These are phyloP conservation scores for Barbarea vulgaris DNA, from an alignment of 345 rosid species.

Conservation along the genomic window DNA sequence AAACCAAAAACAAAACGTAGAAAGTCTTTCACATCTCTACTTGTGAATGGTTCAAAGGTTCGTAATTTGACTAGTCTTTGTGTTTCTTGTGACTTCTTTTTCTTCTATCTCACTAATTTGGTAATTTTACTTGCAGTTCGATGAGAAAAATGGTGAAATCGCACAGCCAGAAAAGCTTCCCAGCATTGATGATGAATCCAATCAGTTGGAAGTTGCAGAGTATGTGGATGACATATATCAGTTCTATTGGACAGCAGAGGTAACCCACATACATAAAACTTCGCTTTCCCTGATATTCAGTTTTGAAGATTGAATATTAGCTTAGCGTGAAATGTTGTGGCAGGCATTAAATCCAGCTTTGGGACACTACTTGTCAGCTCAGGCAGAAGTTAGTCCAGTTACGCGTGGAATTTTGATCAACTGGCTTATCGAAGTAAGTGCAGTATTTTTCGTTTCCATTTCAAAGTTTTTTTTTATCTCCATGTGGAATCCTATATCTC, in stretches of 20 bases:
- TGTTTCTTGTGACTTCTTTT: conserved; percentile 25
- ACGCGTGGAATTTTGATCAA: conserved; percentile 91
- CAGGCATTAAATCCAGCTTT: conserved; percentile 62
- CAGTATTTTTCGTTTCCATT: conserved; percentile 19
- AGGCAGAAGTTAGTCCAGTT: conserved; percentile 60
- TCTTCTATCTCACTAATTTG: conserved; percentile 18
- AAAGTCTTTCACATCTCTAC: conserved; percentile 80
- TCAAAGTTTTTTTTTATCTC: conserved; percentile 13
- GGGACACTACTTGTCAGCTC: conserved; percentile 64
- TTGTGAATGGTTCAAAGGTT: conserved; percentile 84
- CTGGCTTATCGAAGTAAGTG: conserved; percentile 91
- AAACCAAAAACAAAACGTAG: conserved; percentile 69
- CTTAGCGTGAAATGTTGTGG: conserved; percentile 35
- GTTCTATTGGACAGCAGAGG: conserved; percentile 91
- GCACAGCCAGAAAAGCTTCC: conserved; percentile 54
- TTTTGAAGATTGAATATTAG: neutral
- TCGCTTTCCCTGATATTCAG: conserved; percentile 2
- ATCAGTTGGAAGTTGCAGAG: conserved; percentile 93
- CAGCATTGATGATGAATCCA: conserved; percentile 69
- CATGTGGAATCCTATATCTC: conserved; percentile 28
- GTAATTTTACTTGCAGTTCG: conserved; percentile 51
- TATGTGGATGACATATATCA: conserved; percentile 92
- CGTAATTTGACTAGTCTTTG: neutral
- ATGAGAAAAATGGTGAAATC: conserved; percentile 52
- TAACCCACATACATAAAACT: conserved; percentile 30